phyloP scores from a whole-genome alignment of 2,329 filamentous ascomycete species.

The Emericellopsis atlantica region DNA sequence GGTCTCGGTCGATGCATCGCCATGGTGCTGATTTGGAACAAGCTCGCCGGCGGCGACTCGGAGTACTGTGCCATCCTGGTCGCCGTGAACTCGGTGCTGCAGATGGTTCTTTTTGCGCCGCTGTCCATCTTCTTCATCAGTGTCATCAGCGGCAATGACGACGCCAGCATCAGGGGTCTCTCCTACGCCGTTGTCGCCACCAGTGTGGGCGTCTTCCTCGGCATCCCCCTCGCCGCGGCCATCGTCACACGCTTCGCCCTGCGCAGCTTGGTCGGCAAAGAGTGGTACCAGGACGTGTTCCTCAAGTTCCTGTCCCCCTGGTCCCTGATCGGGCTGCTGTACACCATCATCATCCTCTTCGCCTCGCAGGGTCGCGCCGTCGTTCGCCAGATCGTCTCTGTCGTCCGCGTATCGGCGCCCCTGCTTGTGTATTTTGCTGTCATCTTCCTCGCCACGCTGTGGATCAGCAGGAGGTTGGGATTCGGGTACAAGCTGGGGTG shows the following conservation, averaged over 20 bases:
- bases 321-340: slow-evolving; percentile 72
- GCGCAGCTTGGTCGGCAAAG: slow-evolving; percentile 35
- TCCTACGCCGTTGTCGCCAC: slow-evolving; percentile 60
- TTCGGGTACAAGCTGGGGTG: slow-evolving; percentile 59
- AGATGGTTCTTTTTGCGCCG: slow-evolving; percentile 62
- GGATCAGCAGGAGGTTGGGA: slow-evolving; percentile 48
- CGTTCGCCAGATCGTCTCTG: slow-evolving; percentile 71
- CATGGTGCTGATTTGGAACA: slow-evolving; percentile 68
- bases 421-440: slow-evolving; percentile 69
- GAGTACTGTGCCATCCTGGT: slow-evolving; percentile 79
- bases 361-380: slow-evolving; percentile 68
- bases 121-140: slow-evolving; percentile 57
- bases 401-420: slow-evolving; percentile 69
- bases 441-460: slow-evolving; percentile 61
- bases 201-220: slow-evolving; percentile 74
- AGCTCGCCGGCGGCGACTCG: slow-evolving; percentile 55
- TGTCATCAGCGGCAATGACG: slow-evolving; percentile 43
- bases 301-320: slow-evolving; percentile 57
- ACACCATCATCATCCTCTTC: slow-evolving; percentile 79
- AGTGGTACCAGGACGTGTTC: slow-evolving; percentile 58
- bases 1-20: slow-evolving; percentile 79
- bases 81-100: slow-evolving; percentile 61
- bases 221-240: slow-evolving; percentile 70
- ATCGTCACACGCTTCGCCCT: slow-evolving; percentile 60
- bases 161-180: slow-evolving; percentile 18